phyloP scores from a whole-genome alignment of 768 basidiomycete species.

The Coprinopsis sp. region DNA sequence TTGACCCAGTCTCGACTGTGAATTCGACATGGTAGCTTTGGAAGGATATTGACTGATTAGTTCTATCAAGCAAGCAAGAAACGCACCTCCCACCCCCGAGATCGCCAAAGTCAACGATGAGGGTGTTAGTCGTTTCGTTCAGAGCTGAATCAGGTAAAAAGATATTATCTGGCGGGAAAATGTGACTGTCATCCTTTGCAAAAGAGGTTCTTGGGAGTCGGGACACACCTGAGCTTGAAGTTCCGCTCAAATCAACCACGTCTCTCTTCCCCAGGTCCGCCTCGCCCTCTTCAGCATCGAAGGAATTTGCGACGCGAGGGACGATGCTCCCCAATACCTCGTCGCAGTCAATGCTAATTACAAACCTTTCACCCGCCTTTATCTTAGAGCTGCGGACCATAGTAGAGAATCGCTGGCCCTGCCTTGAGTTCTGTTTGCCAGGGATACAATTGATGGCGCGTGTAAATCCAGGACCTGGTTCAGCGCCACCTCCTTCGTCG shows the following conservation, averaged over 20 bases:
- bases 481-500: neutral
- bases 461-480: neutral
- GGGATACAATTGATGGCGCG: neutral
- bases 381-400: neutral
- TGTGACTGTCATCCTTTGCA: too few relatives aligned
- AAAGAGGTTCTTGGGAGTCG: too few relatives aligned
- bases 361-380: neutral
- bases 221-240: too few relatives aligned
- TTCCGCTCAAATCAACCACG: neutral
- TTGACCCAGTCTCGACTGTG: neutral
- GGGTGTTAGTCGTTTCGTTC: neutral
- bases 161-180: neutral
- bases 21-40: neutral
- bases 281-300: neutral
- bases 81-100: neutral
- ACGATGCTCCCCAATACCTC: neutral
- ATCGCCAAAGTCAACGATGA: neutral
- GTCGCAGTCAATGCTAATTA: neutral
- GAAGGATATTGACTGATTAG: neutral
- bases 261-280: neutral
- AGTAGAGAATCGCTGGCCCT: neutral
- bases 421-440: neutral
- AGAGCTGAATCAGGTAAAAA: neutral
- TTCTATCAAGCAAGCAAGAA: neutral
- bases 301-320: neutral